Evolutionary conservation across 2,329 filamentous ascomycete species (phyloP).

Genomic region (Talaromyces amestolkiae): DNA sequence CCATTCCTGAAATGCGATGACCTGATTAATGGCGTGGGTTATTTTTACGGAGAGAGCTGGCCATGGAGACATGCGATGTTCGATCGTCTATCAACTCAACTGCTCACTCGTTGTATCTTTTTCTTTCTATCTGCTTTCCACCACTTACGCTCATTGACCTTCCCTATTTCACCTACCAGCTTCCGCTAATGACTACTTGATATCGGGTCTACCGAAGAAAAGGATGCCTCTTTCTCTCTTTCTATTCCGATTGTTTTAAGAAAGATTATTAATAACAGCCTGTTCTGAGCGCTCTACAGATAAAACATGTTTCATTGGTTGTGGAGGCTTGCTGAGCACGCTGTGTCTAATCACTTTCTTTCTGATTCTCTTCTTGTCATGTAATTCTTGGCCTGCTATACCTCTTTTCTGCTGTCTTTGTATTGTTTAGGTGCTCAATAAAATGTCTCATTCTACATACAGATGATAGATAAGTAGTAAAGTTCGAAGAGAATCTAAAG

Average conservation of each 20-base stretch:
- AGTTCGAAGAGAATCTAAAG: too few species aligned
- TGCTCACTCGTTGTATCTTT: constrained; percentile 23
- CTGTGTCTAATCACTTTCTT: constrained; percentile 30
- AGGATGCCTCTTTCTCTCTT: constrained; percentile 20
- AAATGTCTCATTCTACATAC: constrained; percentile 17
- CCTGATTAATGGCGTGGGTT: constrained; percentile 20
- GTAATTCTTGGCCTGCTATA: constrained; percentile 40
- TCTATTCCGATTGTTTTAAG: constrained; percentile 16
- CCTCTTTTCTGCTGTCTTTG: constrained; percentile 30
- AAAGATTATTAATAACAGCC: constrained; percentile 27
- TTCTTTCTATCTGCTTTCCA: constrained; percentile 21
- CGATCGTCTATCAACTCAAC: constrained; percentile 19
- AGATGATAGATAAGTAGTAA: too few species aligned
- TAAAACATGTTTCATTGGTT: constrained; percentile 21
- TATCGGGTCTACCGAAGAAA: constrained; percentile 29
- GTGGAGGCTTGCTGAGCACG: constrained; percentile 14
- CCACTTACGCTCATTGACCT: constrained; percentile 33
- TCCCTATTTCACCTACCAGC: constrained; percentile 30
- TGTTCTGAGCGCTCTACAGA: constrained; percentile 23
- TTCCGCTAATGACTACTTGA: constrained; percentile 34
- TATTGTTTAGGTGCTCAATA: constrained; percentile 21
- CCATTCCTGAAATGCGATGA: constrained; percentile 20
- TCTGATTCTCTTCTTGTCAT: constrained; percentile 38
- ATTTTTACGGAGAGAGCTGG: constrained; percentile 17
- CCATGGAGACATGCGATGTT: constrained; percentile 19